Evolutionary conservation across 2,329 filamentous ascomycete species (phyloP), one percentile per base, ranked within the genome.

Genomic region (Ustilaginoidea virens): DNA sequence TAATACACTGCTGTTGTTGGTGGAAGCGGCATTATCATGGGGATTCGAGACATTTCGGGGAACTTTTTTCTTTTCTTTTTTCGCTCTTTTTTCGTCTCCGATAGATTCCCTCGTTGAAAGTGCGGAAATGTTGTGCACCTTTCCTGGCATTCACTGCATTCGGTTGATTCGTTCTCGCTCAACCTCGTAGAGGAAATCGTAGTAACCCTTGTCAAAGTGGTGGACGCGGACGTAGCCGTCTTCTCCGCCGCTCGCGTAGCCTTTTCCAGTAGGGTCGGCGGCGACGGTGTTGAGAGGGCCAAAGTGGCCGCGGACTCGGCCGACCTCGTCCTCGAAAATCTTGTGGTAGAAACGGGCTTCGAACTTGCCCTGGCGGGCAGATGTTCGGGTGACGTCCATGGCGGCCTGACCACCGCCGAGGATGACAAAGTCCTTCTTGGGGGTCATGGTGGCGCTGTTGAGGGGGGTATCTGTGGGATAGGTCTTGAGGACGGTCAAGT

Each of bases 271-370:
- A 17, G 90, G 90, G 58, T 93, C 82, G 33, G 82, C 82, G 27
- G 90, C 86, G 44, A 98, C 83, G 38, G 90, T 94, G 69, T 98
- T 94, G 51, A 94, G 67, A 41, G 80, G 90, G 52, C 90, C 90
- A 60, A 98, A 98, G 59, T 98, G 90, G 39, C 90, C 90, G 52
- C 85, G 74, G 40, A 98, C 90, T 66, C 90, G 79, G 44, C 90
- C 90, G 48, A 96, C 87, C 66, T 98, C 90, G 58, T 98, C 87
- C 60, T 93, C 85, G 55, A 98, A 96, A 55, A 98, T 79, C 71
- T 92, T 96, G 76, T 98, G 90, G 69, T 94, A 98, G 70, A 98
- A 98, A 41, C 90, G 77, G 25, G 90, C 90, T 61, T 98, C 90
- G 66, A 98, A 98, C 63, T 96, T 96, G 61, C 90, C 90, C 67